These are phyloP conservation scores for Pythium dissotocum DNA, from an alignment of 352 stramenopile species.

Conservation along the genomic window DNA sequence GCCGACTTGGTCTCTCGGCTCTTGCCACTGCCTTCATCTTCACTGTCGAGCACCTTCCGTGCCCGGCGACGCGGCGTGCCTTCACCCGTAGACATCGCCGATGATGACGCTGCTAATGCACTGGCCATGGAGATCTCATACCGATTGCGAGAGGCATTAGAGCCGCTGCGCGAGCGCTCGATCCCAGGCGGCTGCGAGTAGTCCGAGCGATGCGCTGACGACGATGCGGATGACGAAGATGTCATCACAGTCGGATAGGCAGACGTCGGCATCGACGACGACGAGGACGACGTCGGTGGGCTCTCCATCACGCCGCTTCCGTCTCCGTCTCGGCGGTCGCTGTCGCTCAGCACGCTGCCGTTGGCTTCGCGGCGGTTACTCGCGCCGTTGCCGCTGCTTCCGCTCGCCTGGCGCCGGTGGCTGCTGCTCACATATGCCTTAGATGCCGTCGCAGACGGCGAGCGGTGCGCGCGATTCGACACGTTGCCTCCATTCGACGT, in stretches of 20 bases:
- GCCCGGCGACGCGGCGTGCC: slow-evolving; percentile 25
- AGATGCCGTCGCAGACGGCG: slow-evolving; percentile 4
- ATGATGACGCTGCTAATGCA: background rate
- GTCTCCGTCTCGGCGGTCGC: slow-evolving; percentile 18
- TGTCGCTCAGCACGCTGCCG: slow-evolving; percentile 19
- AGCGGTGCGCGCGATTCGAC: slow-evolving; percentile 23
- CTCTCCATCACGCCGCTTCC: slow-evolving; percentile 20
- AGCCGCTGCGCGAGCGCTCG: slow-evolving; percentile 27
- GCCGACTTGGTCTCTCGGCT: slow-evolving; percentile 7
- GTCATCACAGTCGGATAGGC: slow-evolving; percentile 1
- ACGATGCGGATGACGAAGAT: slow-evolving; percentile 17
- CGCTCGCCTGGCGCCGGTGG: slow-evolving; percentile 9
- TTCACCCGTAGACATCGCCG: slow-evolving; percentile 1
- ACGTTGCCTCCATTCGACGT: slow-evolving; percentile 18
- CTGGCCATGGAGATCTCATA: slow-evolving; percentile 12
- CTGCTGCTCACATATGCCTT: slow-evolving; percentile 4
- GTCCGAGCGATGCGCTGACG: slow-evolving; percentile 16
- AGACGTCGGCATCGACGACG: background rate
- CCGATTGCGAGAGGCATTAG: slow-evolving; percentile 16
- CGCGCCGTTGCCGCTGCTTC: background rate
- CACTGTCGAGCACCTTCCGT: slow-evolving; percentile 14
- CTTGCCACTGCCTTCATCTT: background rate
- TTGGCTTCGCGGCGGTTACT: slow-evolving; percentile 25
- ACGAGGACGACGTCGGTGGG: slow-evolving; percentile 21
- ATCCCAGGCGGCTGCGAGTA: slow-evolving; percentile 8